These are phyloP conservation scores for Nakaseomyces kungkrabaensis DNA, from an alignment of 1,139 yeast genomes.

Conservation along the genomic window DNA sequence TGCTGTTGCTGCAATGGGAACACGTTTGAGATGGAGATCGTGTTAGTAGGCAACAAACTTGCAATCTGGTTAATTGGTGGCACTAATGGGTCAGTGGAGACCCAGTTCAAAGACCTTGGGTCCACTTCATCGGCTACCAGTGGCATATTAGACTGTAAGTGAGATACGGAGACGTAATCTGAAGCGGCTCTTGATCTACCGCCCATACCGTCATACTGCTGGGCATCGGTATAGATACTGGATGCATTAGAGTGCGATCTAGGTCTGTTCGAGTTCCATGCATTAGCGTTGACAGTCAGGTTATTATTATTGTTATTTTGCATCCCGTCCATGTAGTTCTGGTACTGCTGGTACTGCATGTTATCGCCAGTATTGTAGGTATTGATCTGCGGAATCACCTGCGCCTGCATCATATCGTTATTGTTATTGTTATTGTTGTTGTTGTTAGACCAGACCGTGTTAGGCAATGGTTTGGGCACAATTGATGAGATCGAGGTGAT, in stretches of 20 bases:
- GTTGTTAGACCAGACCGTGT: conserved; percentile 22
- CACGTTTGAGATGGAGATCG: conserved; percentile 60
- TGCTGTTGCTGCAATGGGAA: conserved; percentile 48
- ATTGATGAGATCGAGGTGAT: conserved; percentile 26
- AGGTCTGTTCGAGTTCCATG: conserved; percentile 13
- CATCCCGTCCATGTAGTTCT: conserved; percentile 7
- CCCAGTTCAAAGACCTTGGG: conserved; percentile 38
- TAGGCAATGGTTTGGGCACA: conserved; percentile 17
- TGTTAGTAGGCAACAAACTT: conserved; percentile 40
- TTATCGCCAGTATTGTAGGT: background rate
- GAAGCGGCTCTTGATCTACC: conserved; percentile 35
- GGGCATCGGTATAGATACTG: conserved; percentile 24
- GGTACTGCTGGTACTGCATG: conserved; percentile 6
- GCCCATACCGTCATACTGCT: conserved; percentile 13
- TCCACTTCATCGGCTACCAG: conserved; percentile 45
- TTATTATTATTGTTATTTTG: background rate
- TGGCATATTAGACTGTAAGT: conserved; percentile 23
- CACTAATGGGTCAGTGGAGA: conserved; percentile 55
- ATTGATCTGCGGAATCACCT: conserved; percentile 1
- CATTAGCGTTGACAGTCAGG: conserved; percentile 7
- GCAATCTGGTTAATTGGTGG: conserved; percentile 42
- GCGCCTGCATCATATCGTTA: conserved; percentile 9
- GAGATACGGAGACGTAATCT: conserved; percentile 24
- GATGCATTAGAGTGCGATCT: conserved; percentile 27
- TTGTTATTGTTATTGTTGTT: conserved; percentile 2